Percentiles rank a stretch among this genome's conserved stretches.
phyloP scores from a whole-genome alignment of 2,329 filamentous ascomycete genomes.

The Allantophomopsis cytisporea region DNA sequence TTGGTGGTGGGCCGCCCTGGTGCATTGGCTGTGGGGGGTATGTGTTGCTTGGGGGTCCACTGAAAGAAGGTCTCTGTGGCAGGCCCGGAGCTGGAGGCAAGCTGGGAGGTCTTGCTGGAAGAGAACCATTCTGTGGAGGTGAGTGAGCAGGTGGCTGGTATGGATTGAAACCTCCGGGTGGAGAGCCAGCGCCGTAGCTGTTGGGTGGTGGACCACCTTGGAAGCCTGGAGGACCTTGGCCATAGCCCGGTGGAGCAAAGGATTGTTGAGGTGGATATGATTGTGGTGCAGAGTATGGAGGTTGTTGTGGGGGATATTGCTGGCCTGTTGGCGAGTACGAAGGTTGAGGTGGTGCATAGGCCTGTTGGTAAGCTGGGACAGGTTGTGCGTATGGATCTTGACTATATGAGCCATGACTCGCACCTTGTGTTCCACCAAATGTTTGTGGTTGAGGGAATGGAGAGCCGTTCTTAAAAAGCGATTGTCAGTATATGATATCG shows the following conservation, averaged over 20 bases:
- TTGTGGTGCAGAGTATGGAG: constrained; percentile 18
- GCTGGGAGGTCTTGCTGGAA: constrained; percentile 35
- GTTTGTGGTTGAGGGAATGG: constrained; percentile 14
- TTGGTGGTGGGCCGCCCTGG: constrained; percentile 25
- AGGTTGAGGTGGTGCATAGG: constrained; percentile 17
- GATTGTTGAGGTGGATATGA: constrained; percentile 16
- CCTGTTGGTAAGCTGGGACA: constrained; percentile 26
- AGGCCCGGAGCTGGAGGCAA: constrained; percentile 41
- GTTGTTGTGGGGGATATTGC: constrained; percentile 14
- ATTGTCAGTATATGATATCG: constrained; percentile 2
- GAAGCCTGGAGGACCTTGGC: constrained; percentile 11
- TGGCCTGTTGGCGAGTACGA: constrained; percentile 18
- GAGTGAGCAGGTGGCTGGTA: constrained; percentile 27
- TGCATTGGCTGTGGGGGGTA: constrained; percentile 38
- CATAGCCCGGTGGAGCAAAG: constrained; percentile 15
- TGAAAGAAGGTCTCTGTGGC: constrained; percentile 45
- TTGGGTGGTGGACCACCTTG: constrained; percentile 17
- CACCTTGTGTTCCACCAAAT: constrained; percentile 15
- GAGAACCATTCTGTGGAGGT: constrained; percentile 20
- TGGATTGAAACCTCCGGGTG: constrained; percentile 25
- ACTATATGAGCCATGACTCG: constrained; percentile 18
- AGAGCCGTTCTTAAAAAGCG: constrained; percentile 15
- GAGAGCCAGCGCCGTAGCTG: constrained; percentile 24
- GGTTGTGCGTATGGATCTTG: constrained; percentile 21
- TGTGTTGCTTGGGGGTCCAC: constrained; percentile 33